These are phyloP conservation scores for Abrus pulchellus DNA, from an alignment of 306 rosid genomes.

Conservation along the genomic window DNA sequence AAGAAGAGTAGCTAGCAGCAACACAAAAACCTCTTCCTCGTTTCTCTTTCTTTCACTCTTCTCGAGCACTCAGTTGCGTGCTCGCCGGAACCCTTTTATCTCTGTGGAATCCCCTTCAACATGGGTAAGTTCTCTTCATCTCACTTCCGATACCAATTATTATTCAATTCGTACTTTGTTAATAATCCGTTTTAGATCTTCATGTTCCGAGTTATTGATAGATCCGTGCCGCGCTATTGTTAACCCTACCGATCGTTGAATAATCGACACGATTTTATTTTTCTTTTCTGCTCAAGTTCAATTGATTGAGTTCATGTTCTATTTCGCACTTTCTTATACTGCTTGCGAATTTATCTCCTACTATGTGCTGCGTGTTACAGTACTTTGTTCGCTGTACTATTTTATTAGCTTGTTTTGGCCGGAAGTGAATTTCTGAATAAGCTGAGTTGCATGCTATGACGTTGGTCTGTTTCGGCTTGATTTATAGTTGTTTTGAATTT, in stretches of 20 bases:
- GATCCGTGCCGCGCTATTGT: slow-evolving; percentile 1
- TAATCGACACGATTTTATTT: not conserved
- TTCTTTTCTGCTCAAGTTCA: not conserved
- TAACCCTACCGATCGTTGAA: slow-evolving; percentile 21
- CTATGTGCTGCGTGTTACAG: not conserved
- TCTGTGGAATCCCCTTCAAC: slow-evolving; percentile 1
- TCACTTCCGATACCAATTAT: not conserved
- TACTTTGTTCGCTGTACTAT: slow-evolving; percentile 1
- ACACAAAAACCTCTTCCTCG: slow-evolving; percentile 34
- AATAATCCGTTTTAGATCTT: slow-evolving; percentile 48
- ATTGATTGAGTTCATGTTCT: slow-evolving; percentile 11
- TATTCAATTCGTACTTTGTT: not conserved
- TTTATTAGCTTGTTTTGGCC: slow-evolving; percentile 16
- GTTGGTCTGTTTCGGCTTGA: slow-evolving; percentile 14
- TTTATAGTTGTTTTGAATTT: slow-evolving; percentile 3
- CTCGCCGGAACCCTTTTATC: slow-evolving; percentile 45
- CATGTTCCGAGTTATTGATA: slow-evolving; percentile 1
- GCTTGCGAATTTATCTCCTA: not conserved
- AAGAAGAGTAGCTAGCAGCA: not conserved
- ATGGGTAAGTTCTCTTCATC: slow-evolving; percentile 51
- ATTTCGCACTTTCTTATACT: not conserved
- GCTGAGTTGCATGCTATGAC: slow-evolving; percentile 33
- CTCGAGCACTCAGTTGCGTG: not conserved
- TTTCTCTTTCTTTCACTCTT: not conserved
- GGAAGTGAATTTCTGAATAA: not conserved